These are phyloP conservation scores for Nannizzia gypsea DNA, from an alignment of 2,329 filamentous ascomycete genomes.

Conservation along the genomic window DNA sequence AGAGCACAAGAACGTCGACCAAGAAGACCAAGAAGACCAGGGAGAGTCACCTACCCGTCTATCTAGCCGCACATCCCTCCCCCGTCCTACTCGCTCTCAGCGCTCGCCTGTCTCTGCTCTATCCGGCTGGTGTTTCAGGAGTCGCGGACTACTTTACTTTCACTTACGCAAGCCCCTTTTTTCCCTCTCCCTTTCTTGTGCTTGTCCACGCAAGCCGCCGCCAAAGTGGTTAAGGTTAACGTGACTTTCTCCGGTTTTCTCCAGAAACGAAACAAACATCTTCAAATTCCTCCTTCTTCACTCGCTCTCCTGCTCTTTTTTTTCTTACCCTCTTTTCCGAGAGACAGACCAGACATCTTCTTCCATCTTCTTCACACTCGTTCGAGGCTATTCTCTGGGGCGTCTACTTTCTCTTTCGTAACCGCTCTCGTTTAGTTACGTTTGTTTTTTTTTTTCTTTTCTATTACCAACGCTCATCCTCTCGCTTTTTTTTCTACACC, in stretches of 20 bases:
- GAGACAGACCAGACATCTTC: not conserved
- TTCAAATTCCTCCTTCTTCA: not conserved
- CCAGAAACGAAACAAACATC: not conserved
- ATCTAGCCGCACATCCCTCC: too few relatives aligned
- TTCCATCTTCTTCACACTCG: not conserved
- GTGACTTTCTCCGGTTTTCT: too few relatives aligned
- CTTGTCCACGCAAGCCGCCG: too few relatives aligned
- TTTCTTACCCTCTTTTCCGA: not conserved
- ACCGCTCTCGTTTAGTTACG: not conserved
- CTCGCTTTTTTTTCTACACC: slow-evolving; percentile 9
- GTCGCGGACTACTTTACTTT: too few relatives aligned
- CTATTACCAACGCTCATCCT: slow-evolving; percentile 1
- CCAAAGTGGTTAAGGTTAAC: too few relatives aligned
- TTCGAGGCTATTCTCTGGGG: not conserved
- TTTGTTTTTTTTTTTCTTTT: not conserved
- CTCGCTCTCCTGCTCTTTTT: not conserved
- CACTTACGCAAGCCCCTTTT: too few relatives aligned
- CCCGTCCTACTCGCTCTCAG: not conserved
- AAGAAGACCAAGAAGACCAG: too few relatives aligned
- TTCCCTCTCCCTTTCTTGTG: too few relatives aligned
- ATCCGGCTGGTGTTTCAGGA: too few relatives aligned
- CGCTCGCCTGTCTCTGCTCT: not conserved
- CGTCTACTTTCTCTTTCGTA: not conserved
- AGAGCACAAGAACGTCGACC: too few relatives aligned
- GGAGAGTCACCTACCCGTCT: not conserved